These are phyloP conservation scores for Alternaria sp. DNA, from an alignment of 2,329 filamentous ascomycete species.

Conservation along the genomic window DNA sequence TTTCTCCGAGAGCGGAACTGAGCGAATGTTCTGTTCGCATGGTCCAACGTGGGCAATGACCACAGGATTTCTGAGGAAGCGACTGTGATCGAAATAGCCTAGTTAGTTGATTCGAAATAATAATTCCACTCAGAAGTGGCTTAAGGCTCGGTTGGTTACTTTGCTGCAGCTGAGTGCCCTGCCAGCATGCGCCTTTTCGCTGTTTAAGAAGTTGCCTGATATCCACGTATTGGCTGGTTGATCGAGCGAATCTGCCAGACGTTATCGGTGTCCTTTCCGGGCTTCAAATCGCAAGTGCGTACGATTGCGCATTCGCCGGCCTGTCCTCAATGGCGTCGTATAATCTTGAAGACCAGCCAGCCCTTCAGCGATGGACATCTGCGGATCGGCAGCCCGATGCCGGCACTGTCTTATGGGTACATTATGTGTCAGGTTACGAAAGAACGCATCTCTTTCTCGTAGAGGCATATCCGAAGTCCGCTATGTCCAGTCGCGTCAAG, in stretches of 20 bases:
- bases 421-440: not conserved
- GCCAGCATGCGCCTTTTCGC: not conserved
- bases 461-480: not conserved
- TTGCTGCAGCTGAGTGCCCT: not conserved
- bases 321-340: not conserved
- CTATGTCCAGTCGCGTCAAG: not conserved
- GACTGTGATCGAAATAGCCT: not conserved
- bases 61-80: not conserved
- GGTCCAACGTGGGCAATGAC: not conserved
- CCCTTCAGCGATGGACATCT: not conserved
- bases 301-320: not conserved
- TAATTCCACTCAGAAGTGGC: not conserved
- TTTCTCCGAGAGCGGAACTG: not conserved
- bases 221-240: not conserved
- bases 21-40: not conserved
- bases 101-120: not conserved
- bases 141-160: not conserved
- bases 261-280: not conserved
- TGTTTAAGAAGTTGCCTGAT: not conserved
- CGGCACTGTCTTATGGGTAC: not conserved
- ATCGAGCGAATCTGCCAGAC: not conserved
- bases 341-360: not conserved
- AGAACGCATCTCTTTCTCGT: not conserved
- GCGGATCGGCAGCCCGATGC: not conserved
- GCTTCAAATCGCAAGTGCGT: not conserved